These are phyloP conservation scores for Zostera marina DNA, from an alignment of 116 monocot species.

Conservation along the genomic window DNA sequence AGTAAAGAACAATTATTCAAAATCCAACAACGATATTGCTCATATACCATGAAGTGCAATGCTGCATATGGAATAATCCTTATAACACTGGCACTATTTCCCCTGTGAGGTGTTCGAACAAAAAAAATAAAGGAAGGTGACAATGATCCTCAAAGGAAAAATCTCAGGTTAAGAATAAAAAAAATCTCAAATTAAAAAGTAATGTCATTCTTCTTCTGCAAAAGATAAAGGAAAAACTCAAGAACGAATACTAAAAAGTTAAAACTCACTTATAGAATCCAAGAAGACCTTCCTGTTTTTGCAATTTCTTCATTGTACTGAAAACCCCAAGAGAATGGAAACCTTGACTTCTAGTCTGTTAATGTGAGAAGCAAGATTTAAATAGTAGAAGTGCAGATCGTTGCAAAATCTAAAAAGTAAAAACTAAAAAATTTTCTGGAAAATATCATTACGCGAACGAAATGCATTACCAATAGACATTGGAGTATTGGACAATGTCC, in stretches of 20 bases:
- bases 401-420: not conserved
- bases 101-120: constrained; percentile 28
- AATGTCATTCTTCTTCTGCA: not conserved
- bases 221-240: not conserved
- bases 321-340: constrained; percentile 70
- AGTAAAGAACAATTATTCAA: constrained; percentile 63
- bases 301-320: constrained; percentile 59
- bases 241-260: constrained; percentile 4
- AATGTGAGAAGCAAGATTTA: not conserved
- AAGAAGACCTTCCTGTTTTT: constrained; percentile 60
- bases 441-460: no score
- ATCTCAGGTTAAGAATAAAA: not conserved
- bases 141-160: not conserved
- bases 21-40: constrained; percentile 73
- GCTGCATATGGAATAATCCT: constrained; percentile 98
- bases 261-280: constrained; percentile 79
- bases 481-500: no score
- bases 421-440: not conserved
- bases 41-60: constrained; percentile 89
- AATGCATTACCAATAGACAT: no score
- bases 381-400: not conserved
- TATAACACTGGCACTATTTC: constrained; percentile 95
- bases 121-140: not conserved
- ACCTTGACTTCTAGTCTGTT: constrained; percentile 63
- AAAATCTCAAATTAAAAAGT: not conserved